Evolutionary conservation across 2,329 filamentous ascomycete genomes (phyloP).

Genomic region (Penicillium sp.): DNA sequence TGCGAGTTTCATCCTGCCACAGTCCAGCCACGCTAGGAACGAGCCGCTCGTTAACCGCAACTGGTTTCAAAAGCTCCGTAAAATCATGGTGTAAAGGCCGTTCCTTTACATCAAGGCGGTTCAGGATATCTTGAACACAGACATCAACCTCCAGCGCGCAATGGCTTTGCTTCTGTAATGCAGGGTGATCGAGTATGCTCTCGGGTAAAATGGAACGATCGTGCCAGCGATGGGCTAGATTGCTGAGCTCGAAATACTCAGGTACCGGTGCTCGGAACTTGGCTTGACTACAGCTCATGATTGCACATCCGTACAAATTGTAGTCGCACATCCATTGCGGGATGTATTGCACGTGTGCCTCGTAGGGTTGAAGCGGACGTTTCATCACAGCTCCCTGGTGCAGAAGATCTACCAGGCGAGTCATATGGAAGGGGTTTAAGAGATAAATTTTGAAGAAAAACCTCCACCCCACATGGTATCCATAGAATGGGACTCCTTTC

Average conservation of each 20-base stretch:
- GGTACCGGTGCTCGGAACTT: constrained; percentile 71
- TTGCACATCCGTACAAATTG: constrained; percentile 89
- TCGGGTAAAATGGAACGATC: constrained; percentile 57
- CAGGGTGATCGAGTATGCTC: constrained; percentile 53
- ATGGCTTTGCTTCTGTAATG: constrained; percentile 70
- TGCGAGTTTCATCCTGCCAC: constrained; percentile 80
- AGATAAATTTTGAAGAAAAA: constrained; percentile 93
- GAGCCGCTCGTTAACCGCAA: constrained; percentile 63
- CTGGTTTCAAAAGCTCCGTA: constrained; percentile 58
- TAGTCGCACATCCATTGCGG: constrained; percentile 98
- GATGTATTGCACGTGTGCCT: constrained; percentile 84
- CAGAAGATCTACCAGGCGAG: constrained; percentile 75
- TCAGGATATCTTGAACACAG: constrained; percentile 77
- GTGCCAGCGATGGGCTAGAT: constrained; percentile 66
- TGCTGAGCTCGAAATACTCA: constrained; percentile 54
- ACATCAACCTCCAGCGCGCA: constrained; percentile 86
- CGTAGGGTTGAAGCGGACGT: constrained; percentile 76
- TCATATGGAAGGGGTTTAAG: constrained; percentile 77
- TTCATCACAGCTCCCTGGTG: constrained; percentile 82
- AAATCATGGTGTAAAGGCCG: constrained; percentile 83
- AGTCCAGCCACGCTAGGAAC: constrained; percentile 89
- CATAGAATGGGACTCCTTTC: constrained; percentile 92
- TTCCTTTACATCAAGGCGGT: constrained; percentile 64
- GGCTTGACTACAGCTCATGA: constrained; percentile 63
- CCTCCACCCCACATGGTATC: constrained; percentile 83